Evolutionary conservation across 2,329 filamentous ascomycete genomes (phyloP).

Genomic region (Basipetospora chlamydospora): DNA sequence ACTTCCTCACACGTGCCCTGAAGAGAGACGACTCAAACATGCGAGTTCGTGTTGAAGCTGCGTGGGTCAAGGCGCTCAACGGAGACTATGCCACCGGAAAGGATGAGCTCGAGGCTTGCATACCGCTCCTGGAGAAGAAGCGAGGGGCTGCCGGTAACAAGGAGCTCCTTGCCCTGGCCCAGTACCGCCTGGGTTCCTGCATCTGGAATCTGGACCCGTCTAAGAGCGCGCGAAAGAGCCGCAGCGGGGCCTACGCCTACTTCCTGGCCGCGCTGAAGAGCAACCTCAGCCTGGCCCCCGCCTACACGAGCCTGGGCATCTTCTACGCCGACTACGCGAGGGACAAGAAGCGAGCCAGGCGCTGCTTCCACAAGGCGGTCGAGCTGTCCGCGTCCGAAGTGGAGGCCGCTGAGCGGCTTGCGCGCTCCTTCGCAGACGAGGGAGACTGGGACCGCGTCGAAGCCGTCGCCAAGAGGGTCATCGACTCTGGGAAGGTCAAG

Average conservation of each 20-base stretch:
- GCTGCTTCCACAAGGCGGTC: slow-evolving; percentile 92
- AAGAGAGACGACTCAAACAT: slow-evolving; percentile 59
- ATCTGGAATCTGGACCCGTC: slow-evolving; percentile 74
- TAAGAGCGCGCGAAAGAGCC: slow-evolving; percentile 59
- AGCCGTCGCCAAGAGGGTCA: slow-evolving; percentile 74
- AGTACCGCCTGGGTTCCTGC: slow-evolving; percentile 78
- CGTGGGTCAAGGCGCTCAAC: slow-evolving; percentile 79
- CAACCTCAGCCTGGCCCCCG: slow-evolving; percentile 74
- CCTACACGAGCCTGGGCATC: slow-evolving; percentile 79
- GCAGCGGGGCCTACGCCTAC: slow-evolving; percentile 66
- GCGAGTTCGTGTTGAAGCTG: slow-evolving; percentile 70
- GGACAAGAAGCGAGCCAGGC: slow-evolving; percentile 73
- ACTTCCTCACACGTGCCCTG: slow-evolving; percentile 66
- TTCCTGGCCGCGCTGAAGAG: slow-evolving; percentile 76
- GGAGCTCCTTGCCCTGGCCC: slow-evolving; percentile 69
- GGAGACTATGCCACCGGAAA: slow-evolving; percentile 58
- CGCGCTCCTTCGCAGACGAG: slow-evolving; percentile 72
- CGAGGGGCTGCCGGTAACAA: slow-evolving; percentile 36
- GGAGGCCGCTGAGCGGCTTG: slow-evolving; percentile 73
- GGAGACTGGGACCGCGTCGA: slow-evolving; percentile 96
- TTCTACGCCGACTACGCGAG: slow-evolving; percentile 86
- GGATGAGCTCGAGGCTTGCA: slow-evolving; percentile 53
- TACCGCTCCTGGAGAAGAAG: slow-evolving; percentile 49
- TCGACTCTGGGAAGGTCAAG: slow-evolving; percentile 87
- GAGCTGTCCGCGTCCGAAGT: slow-evolving; percentile 82